A percentile compares a stretch with the other conserved stretches of the same genome.
These are phyloP conservation scores for Amphibolis antarctica DNA, from an alignment of 106 monocot species.

Conservation along the genomic window DNA sequence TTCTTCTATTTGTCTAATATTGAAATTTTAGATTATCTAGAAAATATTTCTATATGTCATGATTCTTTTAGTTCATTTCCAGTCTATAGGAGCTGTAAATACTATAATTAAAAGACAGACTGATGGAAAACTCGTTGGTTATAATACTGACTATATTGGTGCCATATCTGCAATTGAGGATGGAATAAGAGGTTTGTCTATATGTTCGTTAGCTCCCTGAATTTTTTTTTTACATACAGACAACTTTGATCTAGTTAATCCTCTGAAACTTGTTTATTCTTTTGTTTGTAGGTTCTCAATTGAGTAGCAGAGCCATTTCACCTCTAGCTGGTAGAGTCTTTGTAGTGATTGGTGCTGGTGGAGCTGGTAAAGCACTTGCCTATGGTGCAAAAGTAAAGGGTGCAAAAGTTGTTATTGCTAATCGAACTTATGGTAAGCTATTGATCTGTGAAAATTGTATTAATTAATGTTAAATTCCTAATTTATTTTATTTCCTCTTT, in stretches of 20 bases:
- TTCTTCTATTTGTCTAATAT: not conserved
- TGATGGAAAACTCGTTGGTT: conserved; percentile 86
- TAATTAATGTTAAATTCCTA: not conserved
- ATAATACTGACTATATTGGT: conserved; percentile 90
- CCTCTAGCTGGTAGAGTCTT: conserved; percentile 67
- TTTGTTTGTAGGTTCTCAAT: conserved; percentile 28
- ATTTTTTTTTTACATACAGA: not conserved
- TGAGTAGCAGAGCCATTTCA: conserved; percentile 40
- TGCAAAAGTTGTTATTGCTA: conserved; percentile 80
- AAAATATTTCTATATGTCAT: not conserved
- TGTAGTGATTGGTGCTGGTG: conserved; percentile 97
- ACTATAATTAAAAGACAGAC: conserved; percentile 57
- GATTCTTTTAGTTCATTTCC: conserved; percentile 8
- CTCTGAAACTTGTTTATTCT: not conserved
- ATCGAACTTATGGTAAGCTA: conserved; percentile 25
- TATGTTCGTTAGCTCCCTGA: too few relatives aligned
- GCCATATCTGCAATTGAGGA: conserved; percentile 99
- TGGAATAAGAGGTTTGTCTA: conserved; percentile 55
- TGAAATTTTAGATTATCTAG: not conserved
- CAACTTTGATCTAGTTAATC: too few relatives aligned
- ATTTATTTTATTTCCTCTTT: too few relatives aligned
- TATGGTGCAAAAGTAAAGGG: conserved; percentile 95
- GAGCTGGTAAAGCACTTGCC: conserved; percentile 95
- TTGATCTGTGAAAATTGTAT: not conserved
- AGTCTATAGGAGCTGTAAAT: conserved; percentile 95